Conservation (phyloP, 176 grass and related monocot species). For the Puccinellia tenuiflora region DNA sequence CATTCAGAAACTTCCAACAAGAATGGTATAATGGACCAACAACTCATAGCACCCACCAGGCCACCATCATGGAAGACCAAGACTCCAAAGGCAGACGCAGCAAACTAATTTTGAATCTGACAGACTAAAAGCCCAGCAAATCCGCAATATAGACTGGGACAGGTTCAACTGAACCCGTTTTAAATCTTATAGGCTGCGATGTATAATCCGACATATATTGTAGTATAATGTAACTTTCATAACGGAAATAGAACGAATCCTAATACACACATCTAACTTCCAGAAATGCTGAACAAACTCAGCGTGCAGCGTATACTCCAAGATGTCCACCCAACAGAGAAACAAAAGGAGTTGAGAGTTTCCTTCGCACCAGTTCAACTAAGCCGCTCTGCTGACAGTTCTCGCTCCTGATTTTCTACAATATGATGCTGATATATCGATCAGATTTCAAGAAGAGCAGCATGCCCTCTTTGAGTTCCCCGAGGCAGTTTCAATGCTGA, state of each 20-base stretch:
- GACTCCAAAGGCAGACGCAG: neutral
- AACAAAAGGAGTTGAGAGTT: constrained; percentile 13
- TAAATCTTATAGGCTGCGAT: neutral
- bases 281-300: constrained; percentile 33
- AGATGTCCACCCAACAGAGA: neutral
- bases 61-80: neutral
- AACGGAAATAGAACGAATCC: constrained; percentile 27
- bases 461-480: constrained; percentile 45
- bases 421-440: neutral
- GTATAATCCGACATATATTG: constrained; percentile 29
- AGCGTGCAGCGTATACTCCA: neutral
- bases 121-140: neutral
- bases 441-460: constrained; percentile 51
- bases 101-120: neutral
- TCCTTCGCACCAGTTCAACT: constrained; percentile 17
- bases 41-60: neutral
- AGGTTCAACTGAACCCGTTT: neutral
- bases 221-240: constrained; percentile 23
- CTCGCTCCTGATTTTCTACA: constrained; percentile 23
- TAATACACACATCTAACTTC: constrained; percentile 37
- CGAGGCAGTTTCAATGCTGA: constrained; percentile 40
- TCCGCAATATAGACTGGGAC: neutral
- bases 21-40: neutral
- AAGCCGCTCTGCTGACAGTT: neutral
- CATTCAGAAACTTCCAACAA: neutral